Evolutionary conservation across 176 grass and related monocot genomes (phyloP).

Genomic region (Leersia perrieri): DNA sequence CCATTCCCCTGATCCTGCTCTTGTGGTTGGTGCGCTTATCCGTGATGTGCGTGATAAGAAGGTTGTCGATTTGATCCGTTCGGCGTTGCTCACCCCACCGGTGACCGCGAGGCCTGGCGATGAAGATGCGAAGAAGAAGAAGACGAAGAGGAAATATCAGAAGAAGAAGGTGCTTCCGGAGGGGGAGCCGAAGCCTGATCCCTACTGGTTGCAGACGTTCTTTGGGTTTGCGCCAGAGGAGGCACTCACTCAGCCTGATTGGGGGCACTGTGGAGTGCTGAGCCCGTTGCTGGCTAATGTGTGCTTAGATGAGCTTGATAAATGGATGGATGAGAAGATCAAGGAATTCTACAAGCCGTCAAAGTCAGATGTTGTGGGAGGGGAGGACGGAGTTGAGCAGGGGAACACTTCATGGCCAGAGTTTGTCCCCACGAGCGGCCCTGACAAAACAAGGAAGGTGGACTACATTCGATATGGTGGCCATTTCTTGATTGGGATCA

Average conservation of each 20-base stretch:
- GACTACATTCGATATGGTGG: slow-evolving; percentile 88
- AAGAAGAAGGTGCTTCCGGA: slow-evolving; percentile 89
- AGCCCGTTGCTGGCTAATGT: slow-evolving; percentile 85
- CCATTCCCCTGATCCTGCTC: slow-evolving; percentile 56
- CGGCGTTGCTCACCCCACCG: slow-evolving; percentile 59
- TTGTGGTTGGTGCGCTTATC: slow-evolving; percentile 73
- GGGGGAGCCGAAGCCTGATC: slow-evolving; percentile 91
- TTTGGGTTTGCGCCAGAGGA: slow-evolving; percentile 96
- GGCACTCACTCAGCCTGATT: slow-evolving; percentile 68
- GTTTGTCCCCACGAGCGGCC: slow-evolving; percentile 88
- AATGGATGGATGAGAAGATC: slow-evolving; percentile 87
- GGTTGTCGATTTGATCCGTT: slow-evolving; percentile 73
- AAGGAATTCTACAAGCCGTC: slow-evolving; percentile 82
- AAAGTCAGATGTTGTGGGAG: slow-evolving; percentile 71
- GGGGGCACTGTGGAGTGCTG: slow-evolving; percentile 83
- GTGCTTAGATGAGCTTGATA: slow-evolving; percentile 85
- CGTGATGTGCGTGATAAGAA: slow-evolving; percentile 91
- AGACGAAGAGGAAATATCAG: slow-evolving; percentile 86
- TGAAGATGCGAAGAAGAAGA: slow-evolving; percentile 61
- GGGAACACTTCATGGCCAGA: slow-evolving; percentile 94
- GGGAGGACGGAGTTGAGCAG: slow-evolving; percentile 55
- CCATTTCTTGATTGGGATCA: slow-evolving; percentile 83
- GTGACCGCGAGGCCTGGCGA: slow-evolving; percentile 50
- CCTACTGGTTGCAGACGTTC: slow-evolving; percentile 87
- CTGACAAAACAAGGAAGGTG: slow-evolving; percentile 92